These are phyloP conservation scores for Calonectria henricotiae DNA, from an alignment of 2,329 filamentous ascomycete species.

Conservation along the genomic window DNA sequence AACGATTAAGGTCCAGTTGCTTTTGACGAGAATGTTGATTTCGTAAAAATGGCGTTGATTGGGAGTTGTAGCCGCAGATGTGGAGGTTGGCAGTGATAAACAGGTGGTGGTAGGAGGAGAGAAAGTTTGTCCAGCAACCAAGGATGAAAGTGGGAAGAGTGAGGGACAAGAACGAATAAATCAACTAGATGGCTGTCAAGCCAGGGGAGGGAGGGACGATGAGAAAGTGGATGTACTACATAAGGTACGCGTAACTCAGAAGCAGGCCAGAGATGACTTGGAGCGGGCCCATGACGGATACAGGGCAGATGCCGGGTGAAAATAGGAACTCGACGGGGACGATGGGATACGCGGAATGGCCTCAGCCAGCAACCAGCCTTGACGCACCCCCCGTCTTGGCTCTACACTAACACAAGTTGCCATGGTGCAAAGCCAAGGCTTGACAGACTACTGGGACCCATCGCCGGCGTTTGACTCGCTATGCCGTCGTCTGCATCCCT, in stretches of 20 bases:
- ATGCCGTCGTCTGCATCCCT: constrained; percentile 1
- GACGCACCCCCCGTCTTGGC: not conserved
- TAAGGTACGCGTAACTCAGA: constrained; percentile 25
- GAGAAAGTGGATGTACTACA: constrained; percentile 15
- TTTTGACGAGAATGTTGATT: not conserved
- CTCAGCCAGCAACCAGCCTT: not conserved
- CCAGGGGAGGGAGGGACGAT: constrained; percentile 1
- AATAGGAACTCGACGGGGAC: constrained; percentile 4
- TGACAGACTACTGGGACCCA: constrained; percentile 16
- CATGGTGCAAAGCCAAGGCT: constrained; percentile 16
- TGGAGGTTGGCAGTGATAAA: not conserved
- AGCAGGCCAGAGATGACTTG: constrained; percentile 18
- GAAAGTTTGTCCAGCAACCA: not conserved
- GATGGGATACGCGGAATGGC: constrained; percentile 27
- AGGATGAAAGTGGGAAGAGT: not conserved
- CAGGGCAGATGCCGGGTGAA: constrained; percentile 8
- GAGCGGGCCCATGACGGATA: constrained; percentile 5
- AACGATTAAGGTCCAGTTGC: not conserved
- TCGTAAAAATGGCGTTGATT: not conserved
- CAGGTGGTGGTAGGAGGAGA: not conserved
- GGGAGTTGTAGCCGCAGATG: not conserved
- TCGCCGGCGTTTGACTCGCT: constrained; percentile 16
- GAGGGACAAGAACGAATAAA: constrained; percentile 12
- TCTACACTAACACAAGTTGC: not conserved
- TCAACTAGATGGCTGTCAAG: not conserved